A percentile compares a stretch with the other conserved stretches of the same genome.
Conservation (phyloP, 1,284 basidiomycete genomes). For the Trichosporon asahii region DNA sequence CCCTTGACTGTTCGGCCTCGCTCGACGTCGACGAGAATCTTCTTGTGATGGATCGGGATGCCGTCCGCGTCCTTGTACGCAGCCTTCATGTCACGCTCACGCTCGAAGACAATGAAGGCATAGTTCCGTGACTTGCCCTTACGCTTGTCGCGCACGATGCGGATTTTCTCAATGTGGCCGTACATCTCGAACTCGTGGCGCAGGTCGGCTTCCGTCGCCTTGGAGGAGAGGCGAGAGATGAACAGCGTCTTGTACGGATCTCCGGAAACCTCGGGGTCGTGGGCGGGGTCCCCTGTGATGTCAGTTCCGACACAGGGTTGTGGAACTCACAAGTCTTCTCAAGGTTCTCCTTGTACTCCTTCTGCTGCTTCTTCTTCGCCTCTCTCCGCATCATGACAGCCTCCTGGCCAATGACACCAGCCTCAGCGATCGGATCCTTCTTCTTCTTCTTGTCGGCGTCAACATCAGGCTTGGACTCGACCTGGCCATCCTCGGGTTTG, state of each 20-base stretch:
- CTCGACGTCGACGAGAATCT: constrained; percentile 96
- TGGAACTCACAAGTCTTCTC: constrained; percentile 76
- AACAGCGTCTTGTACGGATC: constrained; percentile 99
- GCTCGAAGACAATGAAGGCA: constrained; percentile 95
- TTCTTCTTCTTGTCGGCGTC: constrained; percentile 63
- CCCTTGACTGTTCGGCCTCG: constrained; percentile 95
- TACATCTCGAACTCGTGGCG: constrained; percentile 92
- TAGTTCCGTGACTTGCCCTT: constrained; percentile 84
- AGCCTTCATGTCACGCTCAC: constrained; percentile 99
- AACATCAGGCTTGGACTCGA: constrained; percentile 58
- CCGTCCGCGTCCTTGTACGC: constrained; percentile 99
- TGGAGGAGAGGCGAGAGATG: constrained; percentile 86
- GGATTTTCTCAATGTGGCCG: constrained; percentile 86
- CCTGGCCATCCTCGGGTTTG: constrained; percentile 49
- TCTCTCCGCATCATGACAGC: constrained; percentile 69
- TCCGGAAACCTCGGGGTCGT: constrained; percentile 87
- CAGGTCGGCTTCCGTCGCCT: constrained; percentile 83
- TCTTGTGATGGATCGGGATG: constrained; percentile 88
- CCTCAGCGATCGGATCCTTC: constrained; percentile 61
- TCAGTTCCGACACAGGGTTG: background rate
- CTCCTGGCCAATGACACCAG: constrained; percentile 53
- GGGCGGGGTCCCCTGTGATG: constrained; percentile 48
- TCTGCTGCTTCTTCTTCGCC: constrained; percentile 71
- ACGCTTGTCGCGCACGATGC: constrained; percentile 78
- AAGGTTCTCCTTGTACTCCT: constrained; percentile 72